Evolutionary conservation across 371 early-diverging fungal species (phyloP).

Genomic region (Mortierella polycephala): DNA sequence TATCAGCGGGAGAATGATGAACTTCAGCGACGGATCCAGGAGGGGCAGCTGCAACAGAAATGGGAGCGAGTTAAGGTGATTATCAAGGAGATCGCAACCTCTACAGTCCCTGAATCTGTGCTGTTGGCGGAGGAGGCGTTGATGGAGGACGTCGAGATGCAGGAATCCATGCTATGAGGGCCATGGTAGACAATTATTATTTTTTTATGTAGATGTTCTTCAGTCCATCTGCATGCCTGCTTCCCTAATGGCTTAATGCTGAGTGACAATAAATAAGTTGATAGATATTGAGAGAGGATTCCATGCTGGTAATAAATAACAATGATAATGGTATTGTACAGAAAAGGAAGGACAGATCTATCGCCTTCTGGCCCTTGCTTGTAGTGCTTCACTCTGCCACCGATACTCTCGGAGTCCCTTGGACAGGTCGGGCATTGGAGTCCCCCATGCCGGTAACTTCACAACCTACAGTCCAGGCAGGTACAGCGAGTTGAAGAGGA

Average conservation of each 20-base stretch:
- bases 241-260: neutral
- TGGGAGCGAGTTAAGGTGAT: slow-evolving; percentile 29
- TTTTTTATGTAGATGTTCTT: neutral
- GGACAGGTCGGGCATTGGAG: slow-evolving; percentile 75
- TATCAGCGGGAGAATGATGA: slow-evolving; percentile 41
- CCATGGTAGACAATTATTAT: neutral
- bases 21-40: slow-evolving; percentile 29
- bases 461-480: slow-evolving; percentile 63
- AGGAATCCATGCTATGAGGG: neutral
- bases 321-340: neutral
- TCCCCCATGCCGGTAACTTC: slow-evolving; percentile 81
- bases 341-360: slow-evolving; percentile 13
- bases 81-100: slow-evolving; percentile 29
- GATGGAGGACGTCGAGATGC: slow-evolving; percentile 32
- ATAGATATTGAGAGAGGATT: neutral
- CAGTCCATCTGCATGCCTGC: neutral
- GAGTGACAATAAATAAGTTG: too few relatives aligned
- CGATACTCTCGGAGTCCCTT: slow-evolving; percentile 71
- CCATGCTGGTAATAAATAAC: neutral
- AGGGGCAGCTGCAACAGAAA: slow-evolving; percentile 33
- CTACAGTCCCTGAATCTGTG: neutral
- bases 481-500: neutral
- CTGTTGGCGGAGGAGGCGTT: slow-evolving; percentile 1
- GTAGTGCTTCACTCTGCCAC: slow-evolving; percentile 63
- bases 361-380: slow-evolving; percentile 39